Base-by-base conservation (phyloP, 208 protist species). In the Trichomonas vaginalis region DNA sequence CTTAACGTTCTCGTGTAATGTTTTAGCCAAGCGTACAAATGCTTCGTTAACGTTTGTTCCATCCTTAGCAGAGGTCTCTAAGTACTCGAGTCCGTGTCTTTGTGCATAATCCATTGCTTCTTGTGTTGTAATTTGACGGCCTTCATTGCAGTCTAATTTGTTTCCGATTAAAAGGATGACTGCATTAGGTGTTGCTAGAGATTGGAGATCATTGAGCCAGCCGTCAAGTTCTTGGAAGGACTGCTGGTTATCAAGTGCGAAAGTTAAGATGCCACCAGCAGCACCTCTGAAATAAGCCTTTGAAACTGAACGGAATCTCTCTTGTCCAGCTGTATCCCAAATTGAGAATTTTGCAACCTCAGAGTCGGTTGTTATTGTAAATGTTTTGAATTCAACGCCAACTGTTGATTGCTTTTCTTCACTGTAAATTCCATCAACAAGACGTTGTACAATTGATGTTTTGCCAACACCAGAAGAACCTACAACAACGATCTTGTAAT, bases 371-470 rank as follows among this genome's bases (percentile, higher is more conserved):
- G 86, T 51, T 35, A 51, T 47, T 35, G 42, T 23, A 27, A 51
- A 92, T 21, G 45, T 48, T 47, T 92, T 92, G 45, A 92, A 92
- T 92, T 92, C 86, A 27, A 92, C 86, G 45, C 86, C 86, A n/a
- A 92, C 45, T 37, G 86, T 92, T 3, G n/a, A n/a, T 27, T 92
- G 86, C 40, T 35, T 92, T 47, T 92, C 45, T n/a, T 92, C 86
- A 39, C 3, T 32, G 45, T 39, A 92, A 14, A 45, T 47, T 9
- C 46, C 46, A 32, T 92, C 86, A 47, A 92, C 45, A 0, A 92
- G 45, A 0, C 86, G 86, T 32, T 92, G 45, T 2, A 92, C 86
- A 17, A 92, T 92, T 0, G 86, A 35, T n/a, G 86, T 92, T 51
- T 92, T 92, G 0, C 86, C 86, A 32, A 92, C 86, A 51, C 86